Evolutionary conservation across 2,329 filamentous ascomycete genomes (phyloP).

Genomic region (Escovopsis weberi): DNA sequence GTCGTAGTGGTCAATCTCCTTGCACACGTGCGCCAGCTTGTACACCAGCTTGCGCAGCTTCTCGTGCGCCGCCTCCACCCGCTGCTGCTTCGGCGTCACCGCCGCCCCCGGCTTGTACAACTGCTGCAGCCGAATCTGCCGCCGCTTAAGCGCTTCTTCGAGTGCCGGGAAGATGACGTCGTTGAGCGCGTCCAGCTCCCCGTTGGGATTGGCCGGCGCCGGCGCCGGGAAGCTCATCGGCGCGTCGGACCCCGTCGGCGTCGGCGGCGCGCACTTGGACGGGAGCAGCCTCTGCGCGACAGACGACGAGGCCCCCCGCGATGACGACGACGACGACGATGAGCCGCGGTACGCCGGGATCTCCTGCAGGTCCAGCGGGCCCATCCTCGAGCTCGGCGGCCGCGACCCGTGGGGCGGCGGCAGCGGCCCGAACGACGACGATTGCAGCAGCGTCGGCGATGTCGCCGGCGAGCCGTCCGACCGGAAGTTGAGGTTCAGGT

Average conservation of each 20-base stretch:
- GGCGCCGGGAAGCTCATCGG: constrained; percentile 41
- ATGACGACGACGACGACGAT: constrained; percentile 9
- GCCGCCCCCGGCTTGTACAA: constrained; percentile 27
- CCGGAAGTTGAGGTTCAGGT: constrained; percentile 21
- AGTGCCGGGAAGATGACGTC: constrained; percentile 89
- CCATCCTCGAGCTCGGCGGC: constrained; percentile 23
- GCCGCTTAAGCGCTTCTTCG: constrained; percentile 76
- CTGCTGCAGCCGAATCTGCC: constrained; percentile 47
- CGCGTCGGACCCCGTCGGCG: constrained; percentile 18
- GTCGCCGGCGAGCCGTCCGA: constrained; percentile 1
- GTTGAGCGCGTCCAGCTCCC: constrained; percentile 71
- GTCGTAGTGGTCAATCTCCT: constrained; percentile 82
- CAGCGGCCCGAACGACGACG: constrained; percentile 13
- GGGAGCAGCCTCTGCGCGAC: constrained; percentile 9
- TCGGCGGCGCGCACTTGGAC: constrained; percentile 10
- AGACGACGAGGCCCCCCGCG: background rate
- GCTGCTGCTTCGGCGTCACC: constrained; percentile 49
- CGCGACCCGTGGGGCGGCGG: constrained; percentile 22
- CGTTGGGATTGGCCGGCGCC: constrained; percentile 42
- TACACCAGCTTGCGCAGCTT: constrained; percentile 67
- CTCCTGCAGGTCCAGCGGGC: constrained; percentile 33
- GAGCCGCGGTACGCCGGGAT: constrained; percentile 38
- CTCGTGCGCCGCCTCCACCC: constrained; percentile 61
- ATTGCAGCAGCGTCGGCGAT: constrained; percentile 8
- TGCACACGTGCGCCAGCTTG: constrained; percentile 70